Conservation (phyloP, 2,329 filamentous ascomycete genomes). For the Nothopassalora personata region DNA sequence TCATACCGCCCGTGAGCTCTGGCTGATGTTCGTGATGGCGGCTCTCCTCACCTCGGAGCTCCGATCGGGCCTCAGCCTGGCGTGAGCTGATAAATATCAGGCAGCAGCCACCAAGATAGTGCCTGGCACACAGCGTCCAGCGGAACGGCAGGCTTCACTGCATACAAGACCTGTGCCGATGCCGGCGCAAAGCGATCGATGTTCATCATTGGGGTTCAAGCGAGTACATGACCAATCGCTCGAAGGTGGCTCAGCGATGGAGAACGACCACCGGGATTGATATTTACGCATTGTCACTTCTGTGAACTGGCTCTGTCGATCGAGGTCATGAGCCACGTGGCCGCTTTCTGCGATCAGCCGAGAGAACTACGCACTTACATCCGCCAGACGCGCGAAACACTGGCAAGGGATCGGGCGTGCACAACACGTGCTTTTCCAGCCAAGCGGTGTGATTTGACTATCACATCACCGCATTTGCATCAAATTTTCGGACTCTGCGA, state of each 20-base stretch:
- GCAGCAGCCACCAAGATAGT: neutral
- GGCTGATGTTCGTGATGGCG: constrained; percentile 51
- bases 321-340: neutral
- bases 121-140: no score
- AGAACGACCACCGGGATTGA: neutral
- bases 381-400: neutral
- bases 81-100: neutral
- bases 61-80: neutral
- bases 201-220: neutral
- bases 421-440: no score
- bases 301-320: neutral
- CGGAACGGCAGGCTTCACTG: no score
- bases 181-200: neutral
- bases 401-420: no score
- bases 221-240: neutral
- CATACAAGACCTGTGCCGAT: no score
- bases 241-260: neutral
- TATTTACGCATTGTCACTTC: neutral
- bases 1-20: constrained; percentile 84
- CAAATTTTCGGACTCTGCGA: no score
- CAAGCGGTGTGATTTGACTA: no score
- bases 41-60: neutral
- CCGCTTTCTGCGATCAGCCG: neutral
- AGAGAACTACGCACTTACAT: neutral
- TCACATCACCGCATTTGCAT: no score